These are phyloP conservation scores for Piper betle DNA, from an alignment of 164 flowering plant species.

Conservation along the genomic window DNA sequence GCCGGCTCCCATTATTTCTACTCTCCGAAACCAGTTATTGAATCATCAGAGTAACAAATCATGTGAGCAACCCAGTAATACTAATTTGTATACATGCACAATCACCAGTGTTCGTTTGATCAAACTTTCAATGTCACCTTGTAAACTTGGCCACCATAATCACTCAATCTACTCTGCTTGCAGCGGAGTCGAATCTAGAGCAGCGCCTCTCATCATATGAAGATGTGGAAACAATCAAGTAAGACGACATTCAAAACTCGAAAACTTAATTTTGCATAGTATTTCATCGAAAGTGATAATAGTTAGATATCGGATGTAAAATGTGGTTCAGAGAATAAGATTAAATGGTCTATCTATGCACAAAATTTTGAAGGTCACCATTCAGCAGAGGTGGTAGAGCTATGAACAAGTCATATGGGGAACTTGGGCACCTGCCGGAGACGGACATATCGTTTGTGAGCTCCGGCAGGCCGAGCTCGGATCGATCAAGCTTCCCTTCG, in stretches of 20 bases:
- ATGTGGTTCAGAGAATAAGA: no score
- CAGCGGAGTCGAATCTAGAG: background rate
- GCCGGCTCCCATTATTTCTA: conserved; percentile 33
- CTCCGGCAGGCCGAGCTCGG: conserved; percentile 54
- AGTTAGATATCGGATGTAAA: no score
- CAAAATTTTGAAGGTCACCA: conserved; percentile 24
- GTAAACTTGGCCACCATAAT: background rate
- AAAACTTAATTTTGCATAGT: no score
- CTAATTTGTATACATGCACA: background rate
- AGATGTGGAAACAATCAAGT: conserved; percentile 3
- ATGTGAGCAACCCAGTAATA: background rate
- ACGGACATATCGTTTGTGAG: conserved; percentile 54
- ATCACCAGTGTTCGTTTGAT: background rate
- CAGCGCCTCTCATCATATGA: background rate
- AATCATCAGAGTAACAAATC: conserved; percentile 2
- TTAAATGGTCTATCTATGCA: background rate
- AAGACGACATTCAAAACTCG: background rate
- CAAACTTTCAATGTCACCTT: background rate
- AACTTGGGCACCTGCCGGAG: conserved; percentile 26
- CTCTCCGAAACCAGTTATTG: conserved; percentile 15
- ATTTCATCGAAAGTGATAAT: no score
- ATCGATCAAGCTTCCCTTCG: conserved; percentile 13
- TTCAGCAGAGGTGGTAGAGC: conserved; percentile 15
- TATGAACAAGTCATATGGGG: conserved; percentile 11
- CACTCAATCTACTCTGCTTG: background rate